Evolutionary conservation across 192 early-diverging fungal genomes (phyloP).

Genomic region (Spizellomyces sp.): DNA sequence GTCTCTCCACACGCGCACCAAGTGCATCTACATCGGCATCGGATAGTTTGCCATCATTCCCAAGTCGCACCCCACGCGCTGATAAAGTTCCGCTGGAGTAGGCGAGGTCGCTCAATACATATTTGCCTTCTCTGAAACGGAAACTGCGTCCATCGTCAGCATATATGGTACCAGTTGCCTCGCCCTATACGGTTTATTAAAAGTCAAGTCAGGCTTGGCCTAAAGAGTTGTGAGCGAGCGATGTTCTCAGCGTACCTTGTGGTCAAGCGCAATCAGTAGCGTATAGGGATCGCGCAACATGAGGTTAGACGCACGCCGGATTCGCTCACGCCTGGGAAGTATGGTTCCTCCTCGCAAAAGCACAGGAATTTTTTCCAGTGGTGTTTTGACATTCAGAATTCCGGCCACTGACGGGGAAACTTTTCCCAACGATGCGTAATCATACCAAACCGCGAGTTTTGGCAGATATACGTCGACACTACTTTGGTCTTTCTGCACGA

Average conservation of each 20-base stretch:
- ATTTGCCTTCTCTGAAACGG: slow-evolving; percentile 68
- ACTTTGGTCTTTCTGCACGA: slow-evolving; percentile 59
- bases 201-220: background rate
- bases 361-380: slow-evolving; percentile 79
- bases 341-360: slow-evolving; percentile 91
- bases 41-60: background rate
- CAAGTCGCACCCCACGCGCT: background rate
- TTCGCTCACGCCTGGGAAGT: slow-evolving; percentile 80
- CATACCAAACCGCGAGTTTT: slow-evolving; percentile 61
- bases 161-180: slow-evolving; percentile 80
- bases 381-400: slow-evolving; percentile 59
- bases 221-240: slow-evolving; percentile 25
- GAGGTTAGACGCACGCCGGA: slow-evolving; percentile 76
- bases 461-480: slow-evolving; percentile 76
- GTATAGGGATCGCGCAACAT: slow-evolving; percentile 91
- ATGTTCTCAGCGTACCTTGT: background rate
- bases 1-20: slow-evolving; percentile 49
- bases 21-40: slow-evolving; percentile 7
- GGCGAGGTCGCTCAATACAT: slow-evolving; percentile 59
- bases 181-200: slow-evolving; percentile 36
- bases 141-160: slow-evolving; percentile 90
- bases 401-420: slow-evolving; percentile 16
- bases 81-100: slow-evolving; percentile 45
- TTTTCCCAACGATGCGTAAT: slow-evolving; percentile 59
- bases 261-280: slow-evolving; percentile 77